A percentile compares a stretch with the other conserved stretches of the same genome.
Conservation (phyloP, 495 filamentous ascomycete genomes). For the Tuber melanosporum region DNA sequence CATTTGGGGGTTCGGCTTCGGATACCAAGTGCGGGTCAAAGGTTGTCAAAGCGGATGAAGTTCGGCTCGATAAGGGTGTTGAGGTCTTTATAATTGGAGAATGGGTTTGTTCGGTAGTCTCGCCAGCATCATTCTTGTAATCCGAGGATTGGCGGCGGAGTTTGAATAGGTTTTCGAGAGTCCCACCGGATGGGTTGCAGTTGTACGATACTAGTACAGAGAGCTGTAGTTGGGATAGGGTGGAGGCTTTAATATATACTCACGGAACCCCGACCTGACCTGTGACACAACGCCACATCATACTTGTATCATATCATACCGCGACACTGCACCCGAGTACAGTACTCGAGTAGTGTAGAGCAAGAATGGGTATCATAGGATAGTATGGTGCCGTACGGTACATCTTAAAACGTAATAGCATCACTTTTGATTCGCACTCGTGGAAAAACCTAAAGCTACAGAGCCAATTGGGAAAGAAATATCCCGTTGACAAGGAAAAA, state of each 20-base stretch:
- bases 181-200: neutral
- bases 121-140: neutral
- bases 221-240: neutral
- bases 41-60: slow-evolving; percentile 13
- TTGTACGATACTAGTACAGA: neutral
- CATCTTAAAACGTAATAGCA: neutral
- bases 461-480: neutral
- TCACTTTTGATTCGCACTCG: neutral
- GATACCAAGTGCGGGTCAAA: slow-evolving; percentile 19
- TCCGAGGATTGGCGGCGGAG: neutral
- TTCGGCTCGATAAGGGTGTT: slow-evolving; percentile 19
- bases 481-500: neutral
- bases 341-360: neutral
- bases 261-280: neutral
- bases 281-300: neutral
- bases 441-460: slow-evolving; percentile 4
- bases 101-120: slow-evolving; percentile 29
- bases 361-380: neutral
- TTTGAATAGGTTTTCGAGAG: neutral
- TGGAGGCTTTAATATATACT: neutral
- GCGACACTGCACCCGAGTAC: neutral
- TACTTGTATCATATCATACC: neutral
- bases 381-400: neutral
- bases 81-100: slow-evolving; percentile 26
- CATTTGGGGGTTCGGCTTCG: neutral